Conservation (phyloP, 495 filamentous ascomycete species). For the Penicillium goetzii region DNA sequence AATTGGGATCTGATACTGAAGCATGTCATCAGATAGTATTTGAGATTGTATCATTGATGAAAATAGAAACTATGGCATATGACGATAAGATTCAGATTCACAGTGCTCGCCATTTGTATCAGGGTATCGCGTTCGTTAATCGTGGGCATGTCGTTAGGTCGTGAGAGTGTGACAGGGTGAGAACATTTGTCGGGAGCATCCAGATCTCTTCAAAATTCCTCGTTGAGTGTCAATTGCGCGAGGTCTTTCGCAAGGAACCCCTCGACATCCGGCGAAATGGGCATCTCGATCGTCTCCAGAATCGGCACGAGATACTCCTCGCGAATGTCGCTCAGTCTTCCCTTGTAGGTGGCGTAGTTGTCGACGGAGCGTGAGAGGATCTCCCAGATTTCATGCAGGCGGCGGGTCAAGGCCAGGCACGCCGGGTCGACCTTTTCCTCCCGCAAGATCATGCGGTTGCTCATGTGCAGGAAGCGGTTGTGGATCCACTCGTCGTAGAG, state of each 20-base stretch:
- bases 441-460: slow-evolving; percentile 21
- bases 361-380: slow-evolving; percentile 25
- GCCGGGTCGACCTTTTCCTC: slow-evolving; percentile 20
- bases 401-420: slow-evolving; percentile 18
- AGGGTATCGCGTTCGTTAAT: background rate
- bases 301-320: slow-evolving; percentile 23
- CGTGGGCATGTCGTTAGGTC: background rate
- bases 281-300: slow-evolving; percentile 21
- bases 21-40: background rate
- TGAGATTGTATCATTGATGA: background rate
- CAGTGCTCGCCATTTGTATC: background rate
- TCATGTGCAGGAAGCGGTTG: slow-evolving; percentile 26
- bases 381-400: slow-evolving; percentile 28
- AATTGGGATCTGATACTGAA: no score
- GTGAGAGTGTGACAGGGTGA: background rate
- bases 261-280: slow-evolving; percentile 10
- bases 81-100: background rate
- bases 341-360: slow-evolving; percentile 23
- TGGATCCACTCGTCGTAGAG: slow-evolving; percentile 39
- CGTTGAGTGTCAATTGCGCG: no score
- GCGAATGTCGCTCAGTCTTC: slow-evolving; percentile 19
- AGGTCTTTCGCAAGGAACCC: background rate
- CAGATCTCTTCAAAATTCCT: background rate
- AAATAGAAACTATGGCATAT: background rate
- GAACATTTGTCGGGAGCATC: background rate